Evolutionary conservation across 805 yeast species (phyloP).

Genomic region (Starmerella lactis-condensi): DNA sequence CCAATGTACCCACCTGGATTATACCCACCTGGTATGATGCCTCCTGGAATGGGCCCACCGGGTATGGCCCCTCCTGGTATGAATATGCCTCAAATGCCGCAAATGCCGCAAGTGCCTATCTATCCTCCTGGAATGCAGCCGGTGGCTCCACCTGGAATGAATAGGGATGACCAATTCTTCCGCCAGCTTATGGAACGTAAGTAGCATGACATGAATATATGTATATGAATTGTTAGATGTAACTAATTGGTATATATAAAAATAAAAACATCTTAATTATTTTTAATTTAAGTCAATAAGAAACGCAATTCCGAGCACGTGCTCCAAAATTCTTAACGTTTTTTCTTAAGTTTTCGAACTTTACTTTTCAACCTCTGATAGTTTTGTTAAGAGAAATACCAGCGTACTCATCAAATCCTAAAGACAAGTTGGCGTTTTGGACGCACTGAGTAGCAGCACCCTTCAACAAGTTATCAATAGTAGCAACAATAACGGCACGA

Average conservation of each 20-base stretch:
- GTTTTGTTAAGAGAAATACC: slow-evolving; percentile 53
- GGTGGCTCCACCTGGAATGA: neutral
- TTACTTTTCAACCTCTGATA: slow-evolving; percentile 18
- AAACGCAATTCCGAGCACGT: no score
- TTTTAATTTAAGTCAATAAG: no score
- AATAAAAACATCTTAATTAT: neutral
- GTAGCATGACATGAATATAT: no score
- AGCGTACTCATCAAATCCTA: slow-evolving; percentile 82
- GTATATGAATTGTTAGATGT: no score
- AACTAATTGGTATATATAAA: no score
- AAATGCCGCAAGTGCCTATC: slow-evolving; percentile 1
- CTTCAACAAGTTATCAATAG: slow-evolving; percentile 86
- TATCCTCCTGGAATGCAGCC: neutral
- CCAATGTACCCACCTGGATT: no score
- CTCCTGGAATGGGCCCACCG: slow-evolving; percentile 5
- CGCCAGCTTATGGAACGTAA: no score
- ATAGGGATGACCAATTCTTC: no score
- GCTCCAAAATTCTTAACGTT: no score
- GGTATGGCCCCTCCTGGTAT: slow-evolving; percentile 7
- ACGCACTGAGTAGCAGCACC: slow-evolving; percentile 98
- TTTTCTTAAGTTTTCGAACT: no score
- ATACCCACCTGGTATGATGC: slow-evolving; percentile 5
- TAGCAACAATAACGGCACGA: slow-evolving; percentile 85
- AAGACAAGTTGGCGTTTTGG: slow-evolving; percentile 81
- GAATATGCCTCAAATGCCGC: neutral